Base-by-base conservation (phyloP, 768 basidiomycete species). In the Rhodotorula taiwanensis region DNA sequence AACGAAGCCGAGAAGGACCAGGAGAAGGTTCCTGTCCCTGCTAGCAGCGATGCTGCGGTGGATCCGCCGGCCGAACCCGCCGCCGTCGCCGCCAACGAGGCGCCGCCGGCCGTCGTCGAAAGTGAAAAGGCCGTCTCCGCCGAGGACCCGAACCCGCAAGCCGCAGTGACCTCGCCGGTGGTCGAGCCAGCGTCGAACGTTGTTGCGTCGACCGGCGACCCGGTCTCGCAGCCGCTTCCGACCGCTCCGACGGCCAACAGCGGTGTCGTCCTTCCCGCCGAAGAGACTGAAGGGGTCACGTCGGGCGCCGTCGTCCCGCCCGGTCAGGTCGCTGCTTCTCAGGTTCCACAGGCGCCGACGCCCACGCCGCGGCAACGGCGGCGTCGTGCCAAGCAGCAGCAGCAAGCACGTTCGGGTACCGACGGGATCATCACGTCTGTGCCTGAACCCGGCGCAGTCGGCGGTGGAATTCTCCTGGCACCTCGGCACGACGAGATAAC, bases 301-400 rank as follows among this genome's bases (percentile, higher is more conserved):
- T 90, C 89, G n/a, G 87, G 89, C 36, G 88, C 89, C 48, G 92
- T 94, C 28, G 88, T 92, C 72, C 82, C 90, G 4, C 91, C 93
- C 20, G 91, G 91, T 87, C 82, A 47, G 77, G 67, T 44, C 75
- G 74, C 64, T 75, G 52, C 70, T 74, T 3, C 45, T 71, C 76
- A 45, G 74, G 74, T 48, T 27, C 72, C 50, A 57, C 75, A 48
- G 55, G 59, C 71, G 27, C 73, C 61, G 39, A 73, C 72, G 25
- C 73, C 65, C 9, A 18, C 34, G 51, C 4, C n/a, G 51, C 33
- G 7, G 16, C 36, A 39, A 39, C 36, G 36, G 36, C 36, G 82
- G 83, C 44, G 84, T 84, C 36, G 80, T 81, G 1, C 31, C 84
- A 86, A 66, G 84, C 79, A 44, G 47, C 83, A 83, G 25, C 83